Conservation (phyloP, 2,329 filamentous ascomycete genomes). For the Scedosporium aurantiacum region DNA sequence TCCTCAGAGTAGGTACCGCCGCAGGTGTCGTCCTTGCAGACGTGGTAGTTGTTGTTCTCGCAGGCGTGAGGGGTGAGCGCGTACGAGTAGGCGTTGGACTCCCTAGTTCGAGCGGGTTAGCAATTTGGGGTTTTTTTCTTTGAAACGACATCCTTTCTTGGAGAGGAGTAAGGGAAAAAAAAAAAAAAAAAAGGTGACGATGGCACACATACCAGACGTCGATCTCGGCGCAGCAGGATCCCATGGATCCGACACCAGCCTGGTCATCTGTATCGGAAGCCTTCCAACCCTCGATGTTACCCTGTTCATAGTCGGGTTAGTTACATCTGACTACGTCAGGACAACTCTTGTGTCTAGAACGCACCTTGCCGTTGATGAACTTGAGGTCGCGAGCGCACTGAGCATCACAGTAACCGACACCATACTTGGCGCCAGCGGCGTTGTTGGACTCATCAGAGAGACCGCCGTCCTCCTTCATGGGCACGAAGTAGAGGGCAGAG, state of each 20-base stretch:
- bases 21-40: conserved; percentile 21
- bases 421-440: conserved; percentile 38
- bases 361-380: conserved; percentile 32
- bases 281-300: conserved; percentile 31
- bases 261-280: conserved; percentile 39
- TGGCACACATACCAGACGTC: conserved; percentile 30
- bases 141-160: no score
- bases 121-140: no score
- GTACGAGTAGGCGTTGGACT: conserved; percentile 44
- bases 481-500: conserved; percentile 49
- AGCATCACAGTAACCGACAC: conserved; percentile 42
- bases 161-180: no score
- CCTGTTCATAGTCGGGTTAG: conserved; percentile 12
- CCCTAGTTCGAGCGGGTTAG: conserved; percentile 14
- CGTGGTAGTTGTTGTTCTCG: conserved; percentile 27
- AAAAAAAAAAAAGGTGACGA: no score
- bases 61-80: conserved; percentile 49
- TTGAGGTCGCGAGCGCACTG: conserved; percentile 36
- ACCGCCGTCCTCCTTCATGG: conserved; percentile 44
- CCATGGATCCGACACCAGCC: conserved; percentile 34
- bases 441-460: conserved; percentile 32
- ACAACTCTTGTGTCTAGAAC: neutral
- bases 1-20: conserved; percentile 35
- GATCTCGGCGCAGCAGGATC: conserved; percentile 48
- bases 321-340: conserved; percentile 6